phyloP scores from a whole-genome alignment of 257 asterid genomes.

The Phtheirospermum japonicum region DNA sequence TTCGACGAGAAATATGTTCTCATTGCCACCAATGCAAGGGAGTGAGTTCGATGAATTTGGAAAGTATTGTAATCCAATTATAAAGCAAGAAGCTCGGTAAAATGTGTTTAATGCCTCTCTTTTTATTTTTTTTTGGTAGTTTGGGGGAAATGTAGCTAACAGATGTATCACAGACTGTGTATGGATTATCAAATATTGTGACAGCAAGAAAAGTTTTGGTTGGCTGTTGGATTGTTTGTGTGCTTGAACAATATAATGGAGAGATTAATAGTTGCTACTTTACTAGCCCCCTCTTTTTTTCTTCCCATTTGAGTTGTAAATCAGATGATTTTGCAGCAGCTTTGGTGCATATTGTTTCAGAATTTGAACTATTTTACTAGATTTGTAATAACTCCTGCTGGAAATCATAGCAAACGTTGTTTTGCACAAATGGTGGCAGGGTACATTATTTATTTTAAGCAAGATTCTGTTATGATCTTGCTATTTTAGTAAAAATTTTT shows the following conservation, averaged over 20 bases:
- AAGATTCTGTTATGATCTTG: too few species aligned
- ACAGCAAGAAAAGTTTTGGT: conserved; percentile 23
- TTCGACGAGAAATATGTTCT: conserved; percentile 57
- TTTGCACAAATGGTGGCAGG: too few species aligned
- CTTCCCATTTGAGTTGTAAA: conserved; percentile 16
- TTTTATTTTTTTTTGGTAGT: neutral
- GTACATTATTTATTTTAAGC: too few species aligned
- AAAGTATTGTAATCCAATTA: conserved; percentile 29
- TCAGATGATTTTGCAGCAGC: conserved; percentile 15
- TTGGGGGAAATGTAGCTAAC: neutral
- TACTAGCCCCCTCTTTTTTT: neutral
- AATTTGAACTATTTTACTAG: neutral
- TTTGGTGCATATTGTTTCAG: conserved; percentile 1
- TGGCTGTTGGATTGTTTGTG: conserved; percentile 17
- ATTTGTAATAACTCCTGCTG: too few species aligned
- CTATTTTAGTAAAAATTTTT: too few species aligned
- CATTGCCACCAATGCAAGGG: conserved; percentile 64
- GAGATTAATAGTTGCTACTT: neutral
- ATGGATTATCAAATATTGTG: neutral
- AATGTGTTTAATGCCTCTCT: neutral
- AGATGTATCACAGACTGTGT: neutral
- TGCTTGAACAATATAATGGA: conserved; percentile 10
- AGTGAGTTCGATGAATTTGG: conserved; percentile 32
- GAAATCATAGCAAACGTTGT: too few species aligned
- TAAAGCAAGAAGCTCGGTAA: conserved; percentile 38